Evolutionary conservation across 192 early-diverging fungal species (phyloP).

Genomic region (Umbelopsis sp.): DNA sequence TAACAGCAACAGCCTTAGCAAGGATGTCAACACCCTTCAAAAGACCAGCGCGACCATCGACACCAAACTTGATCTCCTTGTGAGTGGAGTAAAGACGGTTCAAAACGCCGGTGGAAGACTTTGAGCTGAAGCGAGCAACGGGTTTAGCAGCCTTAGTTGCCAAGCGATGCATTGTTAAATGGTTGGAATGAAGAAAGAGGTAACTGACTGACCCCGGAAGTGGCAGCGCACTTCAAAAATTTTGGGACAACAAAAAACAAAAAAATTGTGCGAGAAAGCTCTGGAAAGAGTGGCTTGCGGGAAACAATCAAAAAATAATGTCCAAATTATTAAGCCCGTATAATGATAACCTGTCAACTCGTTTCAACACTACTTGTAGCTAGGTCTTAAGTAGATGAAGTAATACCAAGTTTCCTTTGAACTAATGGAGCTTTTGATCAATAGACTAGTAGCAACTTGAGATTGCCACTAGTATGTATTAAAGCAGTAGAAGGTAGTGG

Average conservation of each 20-base stretch:
- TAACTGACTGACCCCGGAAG: conserved; percentile 3
- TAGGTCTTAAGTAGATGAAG: no score
- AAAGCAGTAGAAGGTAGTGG: background rate
- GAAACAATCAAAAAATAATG: background rate
- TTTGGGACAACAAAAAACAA: conserved; percentile 4
- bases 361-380: no score
- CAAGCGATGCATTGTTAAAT: conserved; percentile 34
- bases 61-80: conserved; percentile 98
- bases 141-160: conserved; percentile 29
- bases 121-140: conserved; percentile 9
- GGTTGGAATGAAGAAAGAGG: background rate
- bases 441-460: no score
- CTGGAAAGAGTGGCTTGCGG: conserved; percentile 17
- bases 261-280: conserved; percentile 18
- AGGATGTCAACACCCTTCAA: conserved; percentile 96
- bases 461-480: background rate
- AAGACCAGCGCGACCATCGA: conserved; percentile 91
- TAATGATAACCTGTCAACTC: no score
- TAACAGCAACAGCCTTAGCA: conserved; percentile 98
- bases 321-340: no score
- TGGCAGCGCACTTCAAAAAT: conserved; percentile 20
- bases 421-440: no score
- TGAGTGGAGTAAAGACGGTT: conserved; percentile 79
- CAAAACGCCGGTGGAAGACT: conserved; percentile 36
- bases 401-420: no score